Conservation (phyloP, 2,329 filamentous ascomycete species). For the Nemania sp. region DNA sequence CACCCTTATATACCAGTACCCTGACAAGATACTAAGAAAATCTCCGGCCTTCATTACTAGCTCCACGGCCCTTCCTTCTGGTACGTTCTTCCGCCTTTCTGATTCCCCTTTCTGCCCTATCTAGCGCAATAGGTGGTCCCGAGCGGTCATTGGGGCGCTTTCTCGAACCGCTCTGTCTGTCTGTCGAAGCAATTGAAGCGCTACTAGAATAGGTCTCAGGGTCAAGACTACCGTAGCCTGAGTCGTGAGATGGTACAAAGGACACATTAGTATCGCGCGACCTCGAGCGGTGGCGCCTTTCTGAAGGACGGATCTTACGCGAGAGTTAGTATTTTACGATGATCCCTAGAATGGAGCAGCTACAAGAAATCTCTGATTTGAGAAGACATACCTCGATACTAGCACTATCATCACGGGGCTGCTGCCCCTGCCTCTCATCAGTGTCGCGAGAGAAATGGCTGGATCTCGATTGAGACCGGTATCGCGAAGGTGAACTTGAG, state of each 20-base stretch:
- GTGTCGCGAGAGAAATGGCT: slow-evolving; percentile 14
- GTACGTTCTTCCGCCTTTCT: neutral
- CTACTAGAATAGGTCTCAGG: neutral
- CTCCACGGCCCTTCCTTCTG: neutral
- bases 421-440: slow-evolving; percentile 1
- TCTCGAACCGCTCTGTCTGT: slow-evolving; percentile 9
- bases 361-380: neutral
- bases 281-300: neutral
- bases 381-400: slow-evolving; percentile 15
- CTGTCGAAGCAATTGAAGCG: slow-evolving; percentile 4
- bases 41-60: too few relatives aligned
- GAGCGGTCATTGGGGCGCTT: slow-evolving; percentile 9
- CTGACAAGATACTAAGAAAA: too few relatives aligned
- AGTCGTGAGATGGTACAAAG: slow-evolving; percentile 4
- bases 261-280: slow-evolving; percentile 2
- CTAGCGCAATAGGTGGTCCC: slow-evolving; percentile 18
- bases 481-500: slow-evolving; percentile 1
- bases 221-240: slow-evolving; percentile 21
- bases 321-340: slow-evolving; percentile 9
- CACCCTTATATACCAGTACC: too few relatives aligned
- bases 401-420: neutral
- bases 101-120: slow-evolving; percentile 3
- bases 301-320: slow-evolving; percentile 4
- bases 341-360: neutral
- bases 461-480: slow-evolving; percentile 1